Percentiles rank a stretch among this genome's conserved stretches.
These are phyloP conservation scores for Phytophthora citricola DNA, from an alignment of 352 stramenopile species.

Conservation along the genomic window DNA sequence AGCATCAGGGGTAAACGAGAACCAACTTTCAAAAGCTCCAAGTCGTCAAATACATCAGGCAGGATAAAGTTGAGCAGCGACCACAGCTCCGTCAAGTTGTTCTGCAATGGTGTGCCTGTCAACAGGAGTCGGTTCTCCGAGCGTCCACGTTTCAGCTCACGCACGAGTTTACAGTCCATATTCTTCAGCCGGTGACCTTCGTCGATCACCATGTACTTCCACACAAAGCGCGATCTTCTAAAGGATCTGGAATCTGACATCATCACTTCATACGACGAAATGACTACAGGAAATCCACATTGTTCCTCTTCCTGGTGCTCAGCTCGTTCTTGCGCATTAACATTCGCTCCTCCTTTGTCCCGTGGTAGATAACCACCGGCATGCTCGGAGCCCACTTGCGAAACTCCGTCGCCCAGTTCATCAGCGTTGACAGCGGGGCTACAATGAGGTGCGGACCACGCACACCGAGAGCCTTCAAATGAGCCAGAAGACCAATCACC, in stretches of 20 bases:
- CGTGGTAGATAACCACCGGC: conserved; percentile 98
- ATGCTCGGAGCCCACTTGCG: conserved; percentile 86
- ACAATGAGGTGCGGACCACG: conserved; percentile 97
- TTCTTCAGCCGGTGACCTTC: conserved; percentile 99
- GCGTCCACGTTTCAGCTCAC: conserved; percentile 93
- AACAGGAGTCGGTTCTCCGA: conserved; percentile 95
- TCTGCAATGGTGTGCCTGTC: conserved; percentile 97
- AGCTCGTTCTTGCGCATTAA: conserved; percentile 60
- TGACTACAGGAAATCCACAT: conserved; percentile 84
- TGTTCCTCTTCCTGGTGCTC: conserved; percentile 54
- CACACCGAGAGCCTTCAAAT: conserved; percentile 92
- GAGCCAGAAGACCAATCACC: conserved; percentile 93
- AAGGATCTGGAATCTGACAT: conserved; percentile 76
- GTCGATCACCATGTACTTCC: conserved; percentile 98
- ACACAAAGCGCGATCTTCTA: conserved; percentile 66
- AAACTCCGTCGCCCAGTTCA: conserved; percentile 97
- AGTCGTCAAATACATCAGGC: conserved; percentile 97
- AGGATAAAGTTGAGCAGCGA: conserved; percentile 98
- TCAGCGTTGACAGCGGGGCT: conserved; percentile 97
- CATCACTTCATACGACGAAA: conserved; percentile 91
- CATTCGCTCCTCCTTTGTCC: conserved; percentile 63
- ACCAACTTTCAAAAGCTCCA: conserved; percentile 98
- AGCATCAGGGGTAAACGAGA: conserved; percentile 96
- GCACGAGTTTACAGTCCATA: conserved; percentile 95
- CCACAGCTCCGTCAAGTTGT: conserved; percentile 99